Percentiles rank a stretch among this genome's conserved stretches.
Evolutionary conservation across 371 early-diverging fungal genomes (phyloP).

Genomic region (Amoeboaphelidium protococcarum): DNA sequence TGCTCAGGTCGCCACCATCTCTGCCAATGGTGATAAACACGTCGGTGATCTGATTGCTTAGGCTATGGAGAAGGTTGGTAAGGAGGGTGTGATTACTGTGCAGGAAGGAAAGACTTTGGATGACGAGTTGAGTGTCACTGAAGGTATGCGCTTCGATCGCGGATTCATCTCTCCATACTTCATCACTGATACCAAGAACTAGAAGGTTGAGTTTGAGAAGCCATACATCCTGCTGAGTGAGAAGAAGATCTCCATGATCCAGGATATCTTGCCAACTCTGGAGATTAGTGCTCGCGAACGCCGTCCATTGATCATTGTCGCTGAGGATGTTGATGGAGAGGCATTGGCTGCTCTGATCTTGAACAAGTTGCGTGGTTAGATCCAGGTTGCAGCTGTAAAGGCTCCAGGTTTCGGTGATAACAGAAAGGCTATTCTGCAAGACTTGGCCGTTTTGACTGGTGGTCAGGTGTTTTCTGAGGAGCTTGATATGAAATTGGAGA

Average conservation of each 20-base stretch:
- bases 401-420: conserved; percentile 97
- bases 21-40: conserved; percentile 90
- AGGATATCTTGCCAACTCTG: conserved; percentile 80
- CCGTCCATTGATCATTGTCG: conserved; percentile 81
- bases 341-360: conserved; percentile 91
- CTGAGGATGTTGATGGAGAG: conserved; percentile 94
- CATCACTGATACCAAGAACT: conserved; percentile 85
- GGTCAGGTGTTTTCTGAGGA: conserved; percentile 85
- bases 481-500: conserved; percentile 78
- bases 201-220: conserved; percentile 95
- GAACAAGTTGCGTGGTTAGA: conserved; percentile 92
- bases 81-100: conserved; percentile 95
- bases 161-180: conserved; percentile 96
- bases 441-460: conserved; percentile 81
- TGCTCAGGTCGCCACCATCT: conserved; percentile 85
- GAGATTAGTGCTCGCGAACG: conserved; percentile 79
- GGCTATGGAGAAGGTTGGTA: conserved; percentile 97
- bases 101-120: conserved; percentile 94
- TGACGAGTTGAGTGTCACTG: conserved; percentile 87
- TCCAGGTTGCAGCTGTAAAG: conserved; percentile 86
- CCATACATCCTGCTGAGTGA: conserved; percentile 81
- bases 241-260: conserved; percentile 80
- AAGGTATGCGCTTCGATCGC: conserved; percentile 95
- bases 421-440: conserved; percentile 88
- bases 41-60: conserved; percentile 82